phyloP scores from a whole-genome alignment of 1,284 basidiomycete species.

The Filobasidium uniguttulatum region DNA sequence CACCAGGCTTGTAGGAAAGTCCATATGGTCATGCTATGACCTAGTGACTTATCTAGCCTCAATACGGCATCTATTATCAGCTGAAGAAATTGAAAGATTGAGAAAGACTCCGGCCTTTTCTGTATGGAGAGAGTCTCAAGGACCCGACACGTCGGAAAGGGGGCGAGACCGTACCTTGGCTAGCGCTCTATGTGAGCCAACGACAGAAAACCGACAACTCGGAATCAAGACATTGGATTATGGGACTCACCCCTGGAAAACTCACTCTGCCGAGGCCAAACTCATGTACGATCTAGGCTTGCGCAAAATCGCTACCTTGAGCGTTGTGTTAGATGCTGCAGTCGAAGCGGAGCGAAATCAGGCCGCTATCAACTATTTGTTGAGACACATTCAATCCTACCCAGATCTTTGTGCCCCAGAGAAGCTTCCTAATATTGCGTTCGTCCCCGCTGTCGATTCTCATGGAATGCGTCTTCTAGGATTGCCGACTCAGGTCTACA shows the following conservation, averaged over 20 bases:
- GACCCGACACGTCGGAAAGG: conserved; percentile 22
- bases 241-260: conserved; percentile 67
- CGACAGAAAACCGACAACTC: conserved; percentile 56
- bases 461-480: conserved; percentile 45
- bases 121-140: conserved; percentile 28
- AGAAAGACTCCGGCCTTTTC: conserved; percentile 69
- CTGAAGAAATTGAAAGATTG: conserved; percentile 58
- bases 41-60: conserved; percentile 82
- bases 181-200: conserved; percentile 76
- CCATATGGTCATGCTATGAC: conserved; percentile 33
- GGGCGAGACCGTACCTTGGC: conserved; percentile 53
- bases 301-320: conserved; percentile 4
- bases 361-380: conserved; percentile 59
- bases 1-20: conserved; percentile 44
- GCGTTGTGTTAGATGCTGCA: conserved; percentile 6
- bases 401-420: conserved; percentile 46
- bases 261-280: conserved; percentile 68
- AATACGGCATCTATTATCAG: conserved; percentile 56
- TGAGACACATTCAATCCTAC: conserved; percentile 60
- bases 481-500: conserved; percentile 58
- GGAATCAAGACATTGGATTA: conserved; percentile 76
- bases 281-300: conserved; percentile 12
- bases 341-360: conserved; percentile 41
- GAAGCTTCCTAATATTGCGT: conserved; percentile 48
- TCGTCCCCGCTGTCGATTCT: conserved; percentile 59